Conservation (phyloP, 2,329 filamentous ascomycete species). For the Verticillium longisporum region DNA sequence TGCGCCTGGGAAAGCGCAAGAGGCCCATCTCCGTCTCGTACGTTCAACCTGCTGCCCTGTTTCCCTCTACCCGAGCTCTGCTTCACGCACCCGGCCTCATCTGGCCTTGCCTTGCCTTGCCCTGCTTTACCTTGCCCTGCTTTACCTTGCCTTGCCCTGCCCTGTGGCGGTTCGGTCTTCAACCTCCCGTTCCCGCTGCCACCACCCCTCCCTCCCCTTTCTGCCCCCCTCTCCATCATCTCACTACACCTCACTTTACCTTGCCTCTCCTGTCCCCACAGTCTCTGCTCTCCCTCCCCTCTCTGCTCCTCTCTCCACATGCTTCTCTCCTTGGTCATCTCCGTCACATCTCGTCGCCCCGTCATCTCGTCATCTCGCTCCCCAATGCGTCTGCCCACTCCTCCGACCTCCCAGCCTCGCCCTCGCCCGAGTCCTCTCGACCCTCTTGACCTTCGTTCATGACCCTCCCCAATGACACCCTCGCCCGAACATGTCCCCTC, state of each 20-base stretch:
- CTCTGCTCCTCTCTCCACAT: slow-evolving; percentile 3
- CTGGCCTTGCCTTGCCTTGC: too few relatives aligned
- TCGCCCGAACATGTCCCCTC: slow-evolving; percentile 10
- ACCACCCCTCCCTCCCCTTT: neutral
- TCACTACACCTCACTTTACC: slow-evolving; percentile 5
- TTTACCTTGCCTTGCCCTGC: slow-evolving; percentile 4
- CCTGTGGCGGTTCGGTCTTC: neutral
- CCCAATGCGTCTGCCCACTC: neutral
- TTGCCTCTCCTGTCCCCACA: slow-evolving; percentile 1
- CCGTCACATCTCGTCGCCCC: neutral
- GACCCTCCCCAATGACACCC: slow-evolving; percentile 8
- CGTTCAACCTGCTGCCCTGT: slow-evolving; percentile 16
- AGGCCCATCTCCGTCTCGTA: slow-evolving; percentile 56
- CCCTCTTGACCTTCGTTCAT: neutral
- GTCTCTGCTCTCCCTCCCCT: neutral
- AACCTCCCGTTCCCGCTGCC: neutral
- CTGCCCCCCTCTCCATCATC: neutral
- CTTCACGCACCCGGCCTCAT: slow-evolving; percentile 4
- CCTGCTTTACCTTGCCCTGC: too few relatives aligned
- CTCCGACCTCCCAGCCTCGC: slow-evolving; percentile 3
- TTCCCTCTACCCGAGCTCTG: neutral
- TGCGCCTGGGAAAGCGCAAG: slow-evolving; percentile 48
- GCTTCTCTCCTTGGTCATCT: neutral
- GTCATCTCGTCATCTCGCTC: neutral
- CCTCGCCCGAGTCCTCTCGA: slow-evolving; percentile 1